Percentiles rank a stretch among this genome's conserved stretches.
Evolutionary conservation across 495 filamentous ascomycete genomes (phyloP).

Genomic region (Podospora tetraspora): DNA sequence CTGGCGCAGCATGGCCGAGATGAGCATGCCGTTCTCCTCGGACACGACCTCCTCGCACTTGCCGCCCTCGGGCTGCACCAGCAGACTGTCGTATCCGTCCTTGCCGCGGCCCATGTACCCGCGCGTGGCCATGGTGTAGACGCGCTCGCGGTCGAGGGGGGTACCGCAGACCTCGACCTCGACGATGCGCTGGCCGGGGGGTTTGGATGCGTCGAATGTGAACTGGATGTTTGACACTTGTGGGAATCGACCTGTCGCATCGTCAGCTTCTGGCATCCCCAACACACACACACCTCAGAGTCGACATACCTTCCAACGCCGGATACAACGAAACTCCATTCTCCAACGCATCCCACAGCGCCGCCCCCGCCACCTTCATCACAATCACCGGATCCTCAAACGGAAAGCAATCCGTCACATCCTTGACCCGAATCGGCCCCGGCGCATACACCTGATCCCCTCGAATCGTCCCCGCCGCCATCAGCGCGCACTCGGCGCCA

Average conservation of each 20-base stretch:
- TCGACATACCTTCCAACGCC: constrained; percentile 75
- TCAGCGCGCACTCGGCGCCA: constrained; percentile 69
- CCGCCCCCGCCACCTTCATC: constrained; percentile 59
- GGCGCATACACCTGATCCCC: constrained; percentile 86
- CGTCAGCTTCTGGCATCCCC: no score
- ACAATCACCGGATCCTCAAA: constrained; percentile 89
- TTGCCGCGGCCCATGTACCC: constrained; percentile 86
- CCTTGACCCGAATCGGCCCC: constrained; percentile 67
- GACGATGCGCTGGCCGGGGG: constrained; percentile 56
- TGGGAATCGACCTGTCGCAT: constrained; percentile 51
- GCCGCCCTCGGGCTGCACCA: constrained; percentile 64
- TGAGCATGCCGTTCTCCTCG: constrained; percentile 80
- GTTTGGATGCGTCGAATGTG: constrained; percentile 56
- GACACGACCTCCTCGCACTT: constrained; percentile 68
- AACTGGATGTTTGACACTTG: constrained; percentile 80
- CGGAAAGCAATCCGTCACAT: constrained; percentile 77
- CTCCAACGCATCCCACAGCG: constrained; percentile 70
- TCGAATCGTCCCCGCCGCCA: constrained; percentile 83
- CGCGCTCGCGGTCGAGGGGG: constrained; percentile 52
- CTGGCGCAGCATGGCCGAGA: constrained; percentile 77
- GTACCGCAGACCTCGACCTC: constrained; percentile 54
- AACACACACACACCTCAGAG: no score
- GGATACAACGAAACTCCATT: constrained; percentile 76
- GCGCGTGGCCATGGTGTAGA: constrained; percentile 67
- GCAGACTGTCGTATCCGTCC: constrained; percentile 69